Evolutionary conservation across 495 filamentous ascomycete genomes (phyloP), one percentile per base, ranked within the genome.

Genomic region (Daldinia childiae): DNA sequence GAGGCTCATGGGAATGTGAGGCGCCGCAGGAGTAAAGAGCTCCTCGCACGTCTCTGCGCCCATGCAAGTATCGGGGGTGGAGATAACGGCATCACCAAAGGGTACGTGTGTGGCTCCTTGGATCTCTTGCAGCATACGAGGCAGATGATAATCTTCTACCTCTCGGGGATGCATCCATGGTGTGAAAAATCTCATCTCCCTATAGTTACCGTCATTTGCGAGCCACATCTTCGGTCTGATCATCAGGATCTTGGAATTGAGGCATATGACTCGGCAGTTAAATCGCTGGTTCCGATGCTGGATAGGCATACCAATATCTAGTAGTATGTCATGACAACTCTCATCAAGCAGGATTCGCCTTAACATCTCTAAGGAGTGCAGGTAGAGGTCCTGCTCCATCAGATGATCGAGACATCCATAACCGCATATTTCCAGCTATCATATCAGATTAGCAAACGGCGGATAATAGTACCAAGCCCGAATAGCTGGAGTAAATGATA

Each of bases 221-320:
- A 97, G 87, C 75, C 83, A 93, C 77, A 95, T 84, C 79, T 97
- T 97, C 0, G 93, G 94, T 17, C 93, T 84, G 64, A 97, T 92
- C 45, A 92, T 80, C 43, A 92, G 77, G 29, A 94, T 90, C 79
- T 89, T 88, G 27, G 85, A 81, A 71, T 93, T 87, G 64, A 89
- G 84, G 73, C 81, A 84, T 59, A 95, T 88, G 19, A 92, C 83
- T 3, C 93, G 84, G 71, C 89, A 91, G 72, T 97, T 97, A 79
- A 90, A 95, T 58, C 87, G 82, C 39, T 87, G 78, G 65, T 91
- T 91, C 26, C 89, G 79, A 77, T 95, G 92, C 30, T 82, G 79
- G 17, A 91, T 81, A 1, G 88, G 90, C 80, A 93, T 85, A 58
- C 90, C 92, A 54, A 94, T 85, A 76, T 95, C 93, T 7, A 96